Base-by-base conservation (phyloP, 2,329 filamentous ascomycete genomes). In the Curvularia verruculosa region DNA sequence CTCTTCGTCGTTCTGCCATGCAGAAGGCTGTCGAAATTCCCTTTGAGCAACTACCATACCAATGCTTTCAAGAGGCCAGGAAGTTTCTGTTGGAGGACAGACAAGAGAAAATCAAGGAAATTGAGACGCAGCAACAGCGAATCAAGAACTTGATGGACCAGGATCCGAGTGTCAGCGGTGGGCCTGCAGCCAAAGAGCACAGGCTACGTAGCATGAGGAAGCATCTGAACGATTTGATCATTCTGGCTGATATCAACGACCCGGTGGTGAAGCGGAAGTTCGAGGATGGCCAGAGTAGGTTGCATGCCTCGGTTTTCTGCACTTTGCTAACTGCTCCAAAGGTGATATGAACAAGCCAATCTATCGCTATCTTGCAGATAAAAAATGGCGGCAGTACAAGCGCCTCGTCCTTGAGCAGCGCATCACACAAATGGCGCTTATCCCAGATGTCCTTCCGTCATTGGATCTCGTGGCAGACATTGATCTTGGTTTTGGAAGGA, bases 281-380 rank as follows among this genome's bases (percentile, higher is more conserved):
- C 66, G 95, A 99, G 75, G 93, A 98, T 77, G 92, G 93, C 23
- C 78, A 89, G 69, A 92, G 94, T 96, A 81, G 68, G 84, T 76
- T 43, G n/a, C 10, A 7, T 37, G 19, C 21, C 1, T 7, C 10
- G 5, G 21, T 18, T 26, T 36, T n/a, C 7, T n/a, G 19, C n/a
- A 9, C 31, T 9, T 29, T 21, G 28, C 64, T 67, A 28, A 67
- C 62, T 46, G 5, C n/a, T 36, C 5, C 21, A 6, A 64, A 97
- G 93, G 90, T 64, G 92, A 98, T 77, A 94, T 98, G 92, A 89
- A 86, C 81, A 96, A 96, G 77, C 94, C 94, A 61, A 93, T 99
- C 73, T 99, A 99, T 82, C 90, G 94, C 63, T 85, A 90, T 77
- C 88, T 98, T 49, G 91, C 94, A 59, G 86, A 96, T 72, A 81